Evolutionary conservation across 306 rosid species (phyloP), one percentile per base, ranked within the genome.

Genomic region (Corylus americana): DNA sequence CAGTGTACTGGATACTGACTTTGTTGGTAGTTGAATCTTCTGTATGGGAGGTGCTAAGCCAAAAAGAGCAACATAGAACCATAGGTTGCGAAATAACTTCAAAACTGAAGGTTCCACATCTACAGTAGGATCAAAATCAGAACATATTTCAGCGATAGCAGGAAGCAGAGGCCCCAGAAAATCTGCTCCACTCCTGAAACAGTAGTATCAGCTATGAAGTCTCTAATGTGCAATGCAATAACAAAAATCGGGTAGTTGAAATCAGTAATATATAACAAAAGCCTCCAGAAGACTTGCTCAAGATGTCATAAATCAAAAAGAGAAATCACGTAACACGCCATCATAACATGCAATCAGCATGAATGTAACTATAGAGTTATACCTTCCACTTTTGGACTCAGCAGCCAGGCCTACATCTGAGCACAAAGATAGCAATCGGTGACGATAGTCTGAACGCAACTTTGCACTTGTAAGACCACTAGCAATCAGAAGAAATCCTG

Each of bases 391-490:
- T 90, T 90, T 90, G 83, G 99, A 89, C 87, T 95, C 99, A n/a
- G 99, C 99, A 83, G 98, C 97, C 80, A 95, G 88, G 79, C 98
- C 99, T 74, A 95, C 98, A 83, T 95, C 99, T 31, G 99, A 95
- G 80, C 98, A 95, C 74, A 95, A 84, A 83, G 97, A 92, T 61
- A 95, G 93, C 85, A 95, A 78, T 47, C 99, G 96, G 58, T 91
- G 92, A 79, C 98, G 99, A 88, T 78, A 95, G 82, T 95, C 99
- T 72, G 92, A 86, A 74, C 98, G 96, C 82, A 92, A 70, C 84
- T 75, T 93, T 61, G 85, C 72, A 88, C 85, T 82, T 73, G 77
- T 87, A 77, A 95, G 97, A 77, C 95, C 97, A 81, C 87, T 77
- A 37, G 98, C 99, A 83, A 95, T 89, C 75, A 70, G 87, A 86